These are phyloP conservation scores for Solanum chiquidenum DNA, from an alignment of 257 asterid species.

Conservation along the genomic window DNA sequence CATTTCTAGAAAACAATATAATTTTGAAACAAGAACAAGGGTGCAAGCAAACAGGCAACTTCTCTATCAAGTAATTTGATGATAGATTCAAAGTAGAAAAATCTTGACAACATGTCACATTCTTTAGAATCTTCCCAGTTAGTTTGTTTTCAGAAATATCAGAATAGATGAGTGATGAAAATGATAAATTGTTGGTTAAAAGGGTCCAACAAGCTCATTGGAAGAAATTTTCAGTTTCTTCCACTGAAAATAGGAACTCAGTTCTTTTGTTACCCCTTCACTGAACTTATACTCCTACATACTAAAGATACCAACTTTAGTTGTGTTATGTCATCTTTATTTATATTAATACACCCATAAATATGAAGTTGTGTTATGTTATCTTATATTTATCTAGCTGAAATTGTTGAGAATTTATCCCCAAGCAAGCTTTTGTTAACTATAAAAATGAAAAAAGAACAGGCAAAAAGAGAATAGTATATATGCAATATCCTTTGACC, in stretches of 20 bases:
- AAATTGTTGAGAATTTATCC: not conserved
- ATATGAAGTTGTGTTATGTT: too few species aligned
- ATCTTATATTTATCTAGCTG: not conserved
- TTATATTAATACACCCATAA: too few species aligned
- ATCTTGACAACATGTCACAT: conserved; percentile 38
- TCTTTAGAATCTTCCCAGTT: conserved; percentile 45
- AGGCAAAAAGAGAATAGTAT: conserved; percentile 16
- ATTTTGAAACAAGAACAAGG: not conserved
- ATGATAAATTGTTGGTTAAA: conserved; percentile 25
- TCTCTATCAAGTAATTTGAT: conserved; percentile 42
- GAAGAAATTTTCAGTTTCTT: conserved; percentile 47
- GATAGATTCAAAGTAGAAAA: conserved; percentile 48
- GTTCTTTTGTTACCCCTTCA: conserved; percentile 21
- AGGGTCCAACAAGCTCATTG: conserved; percentile 43
- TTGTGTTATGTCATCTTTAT: too few species aligned
- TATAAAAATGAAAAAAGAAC: not conserved
- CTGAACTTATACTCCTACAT: conserved; percentile 46
- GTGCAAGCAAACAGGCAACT: conserved; percentile 30
- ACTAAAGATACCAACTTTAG: conserved; percentile 40
- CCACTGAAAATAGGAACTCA: conserved; percentile 40
- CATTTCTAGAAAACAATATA: conserved; percentile 43
- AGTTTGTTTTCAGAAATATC: conserved; percentile 48
- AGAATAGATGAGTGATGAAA: conserved; percentile 31
- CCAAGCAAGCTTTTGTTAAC: not conserved
- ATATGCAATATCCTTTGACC: conserved; percentile 11